phyloP scores from a whole-genome alignment of 306 rosid species.

The Pyrus bretschneideri region DNA sequence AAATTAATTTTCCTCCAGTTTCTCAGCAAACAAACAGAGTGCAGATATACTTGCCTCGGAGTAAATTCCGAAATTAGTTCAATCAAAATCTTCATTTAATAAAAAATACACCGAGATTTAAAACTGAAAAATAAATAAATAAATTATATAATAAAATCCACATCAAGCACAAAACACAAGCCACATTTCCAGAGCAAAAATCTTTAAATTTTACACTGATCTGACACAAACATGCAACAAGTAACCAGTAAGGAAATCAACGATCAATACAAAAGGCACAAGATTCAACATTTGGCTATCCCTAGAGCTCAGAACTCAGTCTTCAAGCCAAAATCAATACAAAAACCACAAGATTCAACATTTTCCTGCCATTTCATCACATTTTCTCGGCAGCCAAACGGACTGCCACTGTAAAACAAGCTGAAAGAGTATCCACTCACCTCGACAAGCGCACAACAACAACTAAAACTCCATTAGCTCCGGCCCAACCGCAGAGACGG shows the following conservation, averaged over 20 bases:
- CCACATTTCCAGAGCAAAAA: conserved; percentile 17
- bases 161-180: conserved; percentile 16
- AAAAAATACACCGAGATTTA: not conserved
- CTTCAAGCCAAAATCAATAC: not conserved
- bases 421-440: conserved; percentile 15
- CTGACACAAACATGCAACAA: conserved; percentile 31
- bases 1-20: conserved; percentile 10
- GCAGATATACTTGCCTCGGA: not conserved
- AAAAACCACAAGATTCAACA: conserved; percentile 18
- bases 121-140: not conserved
- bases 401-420: not conserved
- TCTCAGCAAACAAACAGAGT: conserved; percentile 16
- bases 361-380: not conserved
- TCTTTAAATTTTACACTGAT: conserved; percentile 24
- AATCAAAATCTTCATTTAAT: not conserved
- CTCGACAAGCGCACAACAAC: conserved; percentile 21
- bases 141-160: not conserved
- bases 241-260: conserved; percentile 2
- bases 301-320: not conserved
- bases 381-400: conserved; percentile 10
- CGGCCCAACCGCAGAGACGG: conserved; percentile 14
- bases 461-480: conserved; percentile 39
- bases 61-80: not conserved
- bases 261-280: not conserved
- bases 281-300: not conserved